Evolutionary conservation across 1,284 basidiomycete species (phyloP), one percentile per base, ranked within the genome.

Genomic region (Trichosporon ovoides): DNA sequence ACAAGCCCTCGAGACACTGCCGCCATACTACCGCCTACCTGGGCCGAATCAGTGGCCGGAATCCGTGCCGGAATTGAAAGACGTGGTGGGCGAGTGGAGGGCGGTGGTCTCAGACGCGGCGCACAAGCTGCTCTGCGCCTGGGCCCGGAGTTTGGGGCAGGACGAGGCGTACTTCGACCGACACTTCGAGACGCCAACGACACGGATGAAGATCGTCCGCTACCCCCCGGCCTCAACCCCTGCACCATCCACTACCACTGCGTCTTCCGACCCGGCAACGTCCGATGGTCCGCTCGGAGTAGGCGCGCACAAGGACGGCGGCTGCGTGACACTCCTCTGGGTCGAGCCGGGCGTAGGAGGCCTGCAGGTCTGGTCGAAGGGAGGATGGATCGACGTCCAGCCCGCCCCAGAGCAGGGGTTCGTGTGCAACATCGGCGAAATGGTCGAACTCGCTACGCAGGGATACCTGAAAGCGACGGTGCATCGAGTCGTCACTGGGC

Each of bases 341-440:
- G 48, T 62, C 19, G 20, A 59, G 56, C 61, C 58, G 0, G 60
- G 57, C 0, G 40, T 36, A 0, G 55, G 43, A 1, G 61, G 61
- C 1, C 53, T 63, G 49, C 61, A 62, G 37, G 46, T 62, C 13
- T 53, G 55, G 31, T 46, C 49, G 5, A 50, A 52, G 19, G 87
- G 87, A 0, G 77, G 84, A 56, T 88, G 87, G 88, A 86, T 89
- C 53, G 84, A 87, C 53, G 43, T 48, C 5, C 87, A 83, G 0
- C 83, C 85, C 1, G 40, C 18, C 7, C 55, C 48, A 1, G 38
- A 35, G n/a, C n/a, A n/a, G 9, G 82, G 87, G 1, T 86, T 89
- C 63, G 85, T 91, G 9, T 79, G 85, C 35, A 84, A 83, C 65
- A 83, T 89, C 52, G 87, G 87, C 2, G 88, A 87, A 55, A 74